Conservation (phyloP, 352 stramenopile genomes). For the Nothophytophthora sp. region DNA sequence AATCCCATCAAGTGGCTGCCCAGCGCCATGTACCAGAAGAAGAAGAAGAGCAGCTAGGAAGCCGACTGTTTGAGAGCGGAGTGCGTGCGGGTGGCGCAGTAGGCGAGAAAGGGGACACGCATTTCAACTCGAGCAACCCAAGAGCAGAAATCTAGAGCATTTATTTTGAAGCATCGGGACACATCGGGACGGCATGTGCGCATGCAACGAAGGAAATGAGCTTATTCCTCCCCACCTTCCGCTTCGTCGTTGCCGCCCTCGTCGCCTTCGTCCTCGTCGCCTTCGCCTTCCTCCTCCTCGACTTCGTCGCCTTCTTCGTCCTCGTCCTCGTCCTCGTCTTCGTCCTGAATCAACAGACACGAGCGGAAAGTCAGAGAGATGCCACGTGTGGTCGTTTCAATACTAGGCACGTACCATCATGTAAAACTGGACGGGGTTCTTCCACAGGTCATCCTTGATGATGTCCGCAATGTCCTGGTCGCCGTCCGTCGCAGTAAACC, state of each 20-base stretch:
- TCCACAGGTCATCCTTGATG: conserved; percentile 85
- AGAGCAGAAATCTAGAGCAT: conserved; percentile 12
- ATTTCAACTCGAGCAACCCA: too few species aligned
- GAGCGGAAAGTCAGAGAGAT: too few species aligned
- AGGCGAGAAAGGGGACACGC: too few species aligned
- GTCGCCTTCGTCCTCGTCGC: conserved; percentile 34
- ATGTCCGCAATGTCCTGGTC: conserved; percentile 68
- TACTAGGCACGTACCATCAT: conserved; percentile 32
- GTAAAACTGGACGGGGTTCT: conserved; percentile 69
- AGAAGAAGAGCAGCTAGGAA: conserved; percentile 39
- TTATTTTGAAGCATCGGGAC: conserved; percentile 11
- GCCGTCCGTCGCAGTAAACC: conserved; percentile 53
- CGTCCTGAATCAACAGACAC: conserved; percentile 23
- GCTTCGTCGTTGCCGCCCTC: conserved; percentile 29
- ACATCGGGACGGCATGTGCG: background rate
- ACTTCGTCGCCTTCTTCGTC: conserved; percentile 23
- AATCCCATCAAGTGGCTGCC: conserved; percentile 82
- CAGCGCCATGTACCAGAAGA: conserved; percentile 75
- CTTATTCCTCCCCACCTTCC: conserved; percentile 30
- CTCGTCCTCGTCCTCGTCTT: conserved; percentile 43
- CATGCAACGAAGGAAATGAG: background rate
- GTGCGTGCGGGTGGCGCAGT: too few species aligned
- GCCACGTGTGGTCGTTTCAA: too few species aligned
- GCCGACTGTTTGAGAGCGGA: too few species aligned
- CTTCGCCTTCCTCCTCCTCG: conserved; percentile 37